Conservation (phyloP, 1,284 basidiomycete species). For the Fomitopsis schrenkii region DNA sequence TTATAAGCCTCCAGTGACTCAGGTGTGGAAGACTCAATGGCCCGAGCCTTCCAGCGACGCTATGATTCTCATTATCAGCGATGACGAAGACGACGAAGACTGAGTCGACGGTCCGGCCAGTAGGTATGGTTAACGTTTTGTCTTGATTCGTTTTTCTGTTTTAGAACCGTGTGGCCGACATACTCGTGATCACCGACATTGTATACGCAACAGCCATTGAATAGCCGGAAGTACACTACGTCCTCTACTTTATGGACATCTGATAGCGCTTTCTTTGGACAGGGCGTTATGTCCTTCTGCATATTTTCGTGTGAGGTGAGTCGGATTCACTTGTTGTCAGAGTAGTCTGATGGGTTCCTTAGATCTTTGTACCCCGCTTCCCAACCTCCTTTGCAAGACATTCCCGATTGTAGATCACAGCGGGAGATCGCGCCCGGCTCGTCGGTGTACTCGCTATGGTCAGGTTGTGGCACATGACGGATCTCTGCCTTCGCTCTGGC, state of each 20-base stretch:
- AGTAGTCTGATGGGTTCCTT: constrained; percentile 1
- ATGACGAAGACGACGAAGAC: constrained; percentile 41
- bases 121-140: background rate
- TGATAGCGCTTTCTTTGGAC: constrained; percentile 3
- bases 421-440: background rate
- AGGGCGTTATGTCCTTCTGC: constrained; percentile 1
- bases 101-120: background rate
- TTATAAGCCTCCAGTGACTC: background rate
- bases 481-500: background rate
- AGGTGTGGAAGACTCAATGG: constrained; percentile 29
- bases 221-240: constrained; percentile 6
- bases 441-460: background rate
- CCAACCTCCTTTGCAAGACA: background rate
- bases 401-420: background rate
- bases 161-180: background rate
- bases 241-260: constrained; percentile 1
- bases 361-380: background rate
- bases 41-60: constrained; percentile 35
- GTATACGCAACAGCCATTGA: background rate
- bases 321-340: background rate
- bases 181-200: background rate
- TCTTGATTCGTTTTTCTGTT: background rate
- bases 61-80: constrained; percentile 46
- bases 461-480: background rate
- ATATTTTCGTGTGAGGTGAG: constrained; percentile 6